Conservation (phyloP, 2,329 filamentous ascomycete genomes). For the Myriosclerotinia curreyana region DNA sequence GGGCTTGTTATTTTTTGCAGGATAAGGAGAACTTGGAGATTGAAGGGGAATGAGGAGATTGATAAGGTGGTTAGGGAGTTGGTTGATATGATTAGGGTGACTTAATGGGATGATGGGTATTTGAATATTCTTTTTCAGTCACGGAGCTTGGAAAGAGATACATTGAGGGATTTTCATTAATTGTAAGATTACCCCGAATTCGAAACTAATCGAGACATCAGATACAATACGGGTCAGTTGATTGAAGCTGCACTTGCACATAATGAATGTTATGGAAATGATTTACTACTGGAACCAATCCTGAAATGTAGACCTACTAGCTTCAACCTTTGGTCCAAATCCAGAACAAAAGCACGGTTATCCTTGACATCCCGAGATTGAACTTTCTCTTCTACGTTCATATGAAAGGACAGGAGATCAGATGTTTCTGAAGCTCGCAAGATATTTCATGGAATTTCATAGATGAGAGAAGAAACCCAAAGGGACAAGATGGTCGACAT, state of each 20-base stretch:
- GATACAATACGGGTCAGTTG: slow-evolving; percentile 59
- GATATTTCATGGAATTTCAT: slow-evolving; percentile 59
- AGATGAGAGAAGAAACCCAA: slow-evolving; percentile 54
- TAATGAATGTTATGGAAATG: slow-evolving; percentile 50
- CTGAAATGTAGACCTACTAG: slow-evolving; percentile 53
- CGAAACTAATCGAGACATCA: not conserved
- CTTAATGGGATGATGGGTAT: slow-evolving; percentile 60
- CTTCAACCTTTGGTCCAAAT: slow-evolving; percentile 50
- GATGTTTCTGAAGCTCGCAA: slow-evolving; percentile 45
- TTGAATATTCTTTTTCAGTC: slow-evolving; percentile 60
- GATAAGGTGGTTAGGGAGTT: slow-evolving; percentile 53
- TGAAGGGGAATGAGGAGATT: slow-evolving; percentile 41
- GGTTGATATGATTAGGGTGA: slow-evolving; percentile 54
- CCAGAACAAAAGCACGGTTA: slow-evolving; percentile 54
- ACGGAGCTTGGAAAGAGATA: slow-evolving; percentile 55
- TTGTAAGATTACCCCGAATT: slow-evolving; percentile 42
- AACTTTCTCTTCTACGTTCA: slow-evolving; percentile 48
- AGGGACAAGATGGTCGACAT: slow-evolving; percentile 48
- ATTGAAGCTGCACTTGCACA: slow-evolving; percentile 60
- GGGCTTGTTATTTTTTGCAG: slow-evolving; percentile 54
- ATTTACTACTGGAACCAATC: slow-evolving; percentile 51
- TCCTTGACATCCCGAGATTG: slow-evolving; percentile 57
- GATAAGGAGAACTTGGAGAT: slow-evolving; percentile 45
- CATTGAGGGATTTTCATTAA: slow-evolving; percentile 59
- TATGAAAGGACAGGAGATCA: slow-evolving; percentile 43